Base-by-base conservation (phyloP, 139 green algal species). In the Klebsormidium nitens region DNA sequence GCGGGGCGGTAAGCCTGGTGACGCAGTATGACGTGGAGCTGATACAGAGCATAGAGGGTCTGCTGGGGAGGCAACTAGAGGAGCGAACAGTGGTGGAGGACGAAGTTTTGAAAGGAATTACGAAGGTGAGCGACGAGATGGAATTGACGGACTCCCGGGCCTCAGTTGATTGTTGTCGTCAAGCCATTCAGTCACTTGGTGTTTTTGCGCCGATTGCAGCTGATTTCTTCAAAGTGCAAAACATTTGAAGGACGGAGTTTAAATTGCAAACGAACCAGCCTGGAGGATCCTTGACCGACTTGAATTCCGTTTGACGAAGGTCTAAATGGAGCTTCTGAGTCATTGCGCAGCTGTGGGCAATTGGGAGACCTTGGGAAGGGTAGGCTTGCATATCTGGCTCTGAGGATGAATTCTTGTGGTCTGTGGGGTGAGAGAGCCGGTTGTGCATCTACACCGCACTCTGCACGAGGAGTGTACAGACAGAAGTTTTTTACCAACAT, bases 1-100 rank as follows among this genome's bases (percentile, higher is more conserved):
- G 94, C 0, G 84, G 90, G 26, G 82, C 89, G 0, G 81, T 98
- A 36, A 98, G 91, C 3, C 47, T 99, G 0, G 89, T 96, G 40
- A 98, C 94, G 17, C 94, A 74, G 76, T 97, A 98, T 79, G 94
- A 99, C 69, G 91, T 99, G 50, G 93, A 97, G 83, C 75, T 92
- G 74, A 95, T 93, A 65, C 93, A 98, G 71, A 91, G 90, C 72
- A 97, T 98, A 47, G 93, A 98, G 81, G 78, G 88, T 64, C 71
- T 96, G 46, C 95, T 88, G 35, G 66, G 72, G 6, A 78, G 87
- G 36, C 89, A 90, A 57, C 87, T 98, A 82, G 88, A 96, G 75
- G 59, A 81, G 60, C 95, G 31, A 26, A 8, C 35, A 2, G 31
- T 76, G 40, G 37, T 64, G 19, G 69, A 76, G 44, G 69, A 75